These are phyloP conservation scores for Sordariomycetes sp. DNA, from an alignment of 2,329 filamentous ascomycete genomes.

Conservation along the genomic window DNA sequence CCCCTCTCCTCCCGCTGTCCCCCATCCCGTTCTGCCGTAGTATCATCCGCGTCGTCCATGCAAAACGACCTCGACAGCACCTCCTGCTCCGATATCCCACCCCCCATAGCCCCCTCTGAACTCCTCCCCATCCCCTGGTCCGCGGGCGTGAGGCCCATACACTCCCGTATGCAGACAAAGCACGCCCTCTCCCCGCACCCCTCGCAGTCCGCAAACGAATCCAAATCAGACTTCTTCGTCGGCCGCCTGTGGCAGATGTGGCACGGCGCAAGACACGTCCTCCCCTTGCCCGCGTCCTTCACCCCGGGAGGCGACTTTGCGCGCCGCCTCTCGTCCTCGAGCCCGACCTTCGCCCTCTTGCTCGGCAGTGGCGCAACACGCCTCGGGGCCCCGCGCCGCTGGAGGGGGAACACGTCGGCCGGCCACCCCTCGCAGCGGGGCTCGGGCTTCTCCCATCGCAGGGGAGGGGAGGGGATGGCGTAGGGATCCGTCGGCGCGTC, in stretches of 20 bases:
- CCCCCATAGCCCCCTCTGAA: neutral
- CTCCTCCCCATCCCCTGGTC: conserved; percentile 9
- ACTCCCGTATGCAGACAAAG: conserved; percentile 55
- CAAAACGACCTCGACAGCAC: conserved; percentile 29
- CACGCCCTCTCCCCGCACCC: conserved; percentile 50
- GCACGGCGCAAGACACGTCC: conserved; percentile 33
- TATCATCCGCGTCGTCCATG: conserved; percentile 29
- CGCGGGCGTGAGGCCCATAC: conserved; percentile 30
- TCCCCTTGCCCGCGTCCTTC: neutral
- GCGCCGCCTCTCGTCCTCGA: neutral
- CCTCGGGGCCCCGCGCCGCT: conserved; percentile 12
- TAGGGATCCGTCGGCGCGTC: neutral
- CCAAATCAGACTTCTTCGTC: conserved; percentile 50
- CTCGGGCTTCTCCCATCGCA: neutral
- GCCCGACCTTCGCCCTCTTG: neutral
- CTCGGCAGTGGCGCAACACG: conserved; percentile 14
- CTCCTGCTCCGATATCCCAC: conserved; percentile 14
- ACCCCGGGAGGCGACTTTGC: conserved; percentile 10
- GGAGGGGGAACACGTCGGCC: neutral
- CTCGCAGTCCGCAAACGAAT: conserved; percentile 51
- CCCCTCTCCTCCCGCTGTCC: neutral
- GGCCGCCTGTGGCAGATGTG: conserved; percentile 56
- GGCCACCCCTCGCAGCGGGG: neutral
- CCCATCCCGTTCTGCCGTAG: conserved; percentile 4
- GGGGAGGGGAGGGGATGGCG: neutral